These are phyloP conservation scores for Aspergillus asperescens DNA, from an alignment of 495 filamentous ascomycete species.

Conservation along the genomic window DNA sequence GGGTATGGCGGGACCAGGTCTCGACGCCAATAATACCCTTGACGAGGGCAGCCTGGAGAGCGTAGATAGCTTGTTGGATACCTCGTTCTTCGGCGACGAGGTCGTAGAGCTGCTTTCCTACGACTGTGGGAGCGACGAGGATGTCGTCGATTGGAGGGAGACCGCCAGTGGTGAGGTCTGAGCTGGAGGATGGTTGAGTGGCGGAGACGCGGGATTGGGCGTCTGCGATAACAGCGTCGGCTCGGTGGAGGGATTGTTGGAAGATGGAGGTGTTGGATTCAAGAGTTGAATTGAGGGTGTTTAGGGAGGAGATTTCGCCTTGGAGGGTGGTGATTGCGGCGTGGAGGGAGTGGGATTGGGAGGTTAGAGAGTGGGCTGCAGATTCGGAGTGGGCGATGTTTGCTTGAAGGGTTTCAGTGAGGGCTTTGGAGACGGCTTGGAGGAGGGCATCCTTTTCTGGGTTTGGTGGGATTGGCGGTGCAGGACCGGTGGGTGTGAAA, in stretches of 20 bases:
- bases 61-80: conserved; percentile 77
- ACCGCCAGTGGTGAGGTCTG: conserved; percentile 34
- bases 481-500: conserved; percentile 49
- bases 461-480: conserved; percentile 89
- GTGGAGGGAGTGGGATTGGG: conserved; percentile 74
- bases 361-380: conserved; percentile 65
- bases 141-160: conserved; percentile 77
- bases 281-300: conserved; percentile 61
- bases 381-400: conserved; percentile 61
- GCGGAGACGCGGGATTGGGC: conserved; percentile 41
- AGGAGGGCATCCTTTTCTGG: conserved; percentile 92
- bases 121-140: conserved; percentile 88
- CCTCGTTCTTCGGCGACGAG: conserved; percentile 80
- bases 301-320: conserved; percentile 64
- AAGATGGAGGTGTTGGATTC: conserved; percentile 72
- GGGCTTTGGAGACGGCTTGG: conserved; percentile 62
- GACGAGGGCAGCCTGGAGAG: conserved; percentile 77
- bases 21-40: conserved; percentile 72
- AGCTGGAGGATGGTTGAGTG: conserved; percentile 26
- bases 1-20: conserved; percentile 76
- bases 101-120: conserved; percentile 86
- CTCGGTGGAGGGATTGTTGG: conserved; percentile 67
- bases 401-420: conserved; percentile 59
- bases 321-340: conserved; percentile 60
- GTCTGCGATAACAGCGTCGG: conserved; percentile 70